phyloP scores from a whole-genome alignment of 306 rosid genomes.

The Casuarina glauca region DNA sequence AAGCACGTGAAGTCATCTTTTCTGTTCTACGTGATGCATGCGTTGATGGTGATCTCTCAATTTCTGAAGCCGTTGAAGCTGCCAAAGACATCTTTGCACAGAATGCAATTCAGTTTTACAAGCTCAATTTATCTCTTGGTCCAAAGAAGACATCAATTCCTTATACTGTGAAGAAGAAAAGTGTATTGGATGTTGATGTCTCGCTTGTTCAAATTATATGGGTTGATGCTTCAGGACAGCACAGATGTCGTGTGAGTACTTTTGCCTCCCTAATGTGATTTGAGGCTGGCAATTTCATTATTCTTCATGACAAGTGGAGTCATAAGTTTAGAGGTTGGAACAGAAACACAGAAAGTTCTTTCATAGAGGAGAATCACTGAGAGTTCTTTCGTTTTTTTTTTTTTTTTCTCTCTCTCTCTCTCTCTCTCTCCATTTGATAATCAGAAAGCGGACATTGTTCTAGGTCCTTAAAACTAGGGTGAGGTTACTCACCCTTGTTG shows the following conservation, averaged over 20 bases:
- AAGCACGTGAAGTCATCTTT: constrained; percentile 71
- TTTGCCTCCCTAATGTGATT: constrained; percentile 8
- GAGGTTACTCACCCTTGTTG: not conserved
- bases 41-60: constrained; percentile 74
- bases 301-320: constrained; percentile 5
- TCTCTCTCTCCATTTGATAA: not conserved
- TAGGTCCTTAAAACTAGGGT: constrained; percentile 9
- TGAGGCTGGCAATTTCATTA: constrained; percentile 8
- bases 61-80: constrained; percentile 75
- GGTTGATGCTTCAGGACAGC: constrained; percentile 88
- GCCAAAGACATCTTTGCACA: constrained; percentile 70
- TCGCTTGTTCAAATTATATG: constrained; percentile 77
- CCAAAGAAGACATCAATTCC: constrained; percentile 30
- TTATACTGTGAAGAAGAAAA: constrained; percentile 31
- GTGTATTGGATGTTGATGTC: constrained; percentile 36
- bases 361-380: not conserved
- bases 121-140: constrained; percentile 40
- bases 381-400: not conserved
- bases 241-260: constrained; percentile 84
- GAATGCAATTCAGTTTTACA: constrained; percentile 72
- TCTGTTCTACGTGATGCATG: constrained; percentile 74
- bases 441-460: not conserved
- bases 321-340: constrained; percentile 15
- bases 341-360: not conserved
- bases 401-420: no score